phyloP scores from a whole-genome alignment of 768 basidiomycete species.

The Agaricus bisporus region DNA sequence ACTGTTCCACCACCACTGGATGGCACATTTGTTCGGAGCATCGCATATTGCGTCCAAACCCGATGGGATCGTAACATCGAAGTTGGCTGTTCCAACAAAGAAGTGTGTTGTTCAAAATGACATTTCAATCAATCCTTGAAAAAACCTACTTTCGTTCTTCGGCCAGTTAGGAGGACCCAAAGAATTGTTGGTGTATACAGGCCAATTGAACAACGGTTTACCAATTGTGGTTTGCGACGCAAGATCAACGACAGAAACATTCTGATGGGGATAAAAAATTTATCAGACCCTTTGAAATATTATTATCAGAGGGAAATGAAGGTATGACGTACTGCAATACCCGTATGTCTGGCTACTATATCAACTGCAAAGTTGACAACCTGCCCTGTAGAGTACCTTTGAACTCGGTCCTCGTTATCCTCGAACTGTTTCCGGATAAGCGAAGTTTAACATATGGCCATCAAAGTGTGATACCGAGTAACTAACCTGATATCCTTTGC shows the following conservation, averaged over 20 bases:
- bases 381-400: constrained; percentile 22
- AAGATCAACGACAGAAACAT: constrained; percentile 27
- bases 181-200: constrained; percentile 25
- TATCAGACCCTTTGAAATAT: not conserved
- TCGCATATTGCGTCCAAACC: constrained; percentile 24
- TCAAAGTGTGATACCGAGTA: not conserved
- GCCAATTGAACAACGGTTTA: constrained; percentile 24
- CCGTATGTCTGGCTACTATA: constrained; percentile 29
- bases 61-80: constrained; percentile 19
- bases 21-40: constrained; percentile 25
- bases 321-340: constrained; percentile 21
- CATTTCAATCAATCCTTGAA: not conserved
- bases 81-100: constrained; percentile 19
- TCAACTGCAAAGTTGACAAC: constrained; percentile 25
- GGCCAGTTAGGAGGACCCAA: constrained; percentile 25
- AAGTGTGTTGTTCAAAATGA: not conserved
- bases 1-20: constrained; percentile 32
- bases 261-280: constrained; percentile 14
- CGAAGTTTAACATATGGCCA: not conserved
- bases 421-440: constrained; percentile 15
- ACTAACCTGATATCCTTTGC: constrained; percentile 25
- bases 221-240: constrained; percentile 22
- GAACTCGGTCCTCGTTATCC: constrained; percentile 25
- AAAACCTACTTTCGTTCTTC: constrained; percentile 27
- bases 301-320: not conserved